Percentiles rank a stretch among this genome's conserved stretches.
phyloP scores from a whole-genome alignment of 2,329 filamentous ascomycete species.

The Paraphoma chrysanthemicola region DNA sequence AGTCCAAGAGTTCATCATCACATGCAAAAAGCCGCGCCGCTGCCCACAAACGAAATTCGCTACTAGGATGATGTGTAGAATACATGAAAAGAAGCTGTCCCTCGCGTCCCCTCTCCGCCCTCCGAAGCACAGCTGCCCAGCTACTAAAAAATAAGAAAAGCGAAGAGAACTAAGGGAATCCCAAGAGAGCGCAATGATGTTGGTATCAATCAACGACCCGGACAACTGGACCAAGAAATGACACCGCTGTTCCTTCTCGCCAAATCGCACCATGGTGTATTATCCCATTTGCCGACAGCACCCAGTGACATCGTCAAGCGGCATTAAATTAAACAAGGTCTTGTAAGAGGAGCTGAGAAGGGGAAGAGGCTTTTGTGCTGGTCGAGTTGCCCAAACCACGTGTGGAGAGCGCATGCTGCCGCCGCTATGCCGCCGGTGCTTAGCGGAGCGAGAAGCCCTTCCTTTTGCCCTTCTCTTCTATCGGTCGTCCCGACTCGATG shows the following conservation, averaged over 20 bases:
- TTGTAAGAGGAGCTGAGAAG: slow-evolving; percentile 48
- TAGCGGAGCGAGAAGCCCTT: slow-evolving; percentile 99
- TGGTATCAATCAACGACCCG: slow-evolving; percentile 54
- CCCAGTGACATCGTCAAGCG: slow-evolving; percentile 50
- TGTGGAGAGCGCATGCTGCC: slow-evolving; percentile 11
- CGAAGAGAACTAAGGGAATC: slow-evolving; percentile 40
- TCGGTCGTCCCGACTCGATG: slow-evolving; percentile 90
- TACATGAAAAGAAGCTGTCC: slow-evolving; percentile 48
- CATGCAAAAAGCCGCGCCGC: slow-evolving; percentile 2
- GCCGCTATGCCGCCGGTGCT: slow-evolving; percentile 20
- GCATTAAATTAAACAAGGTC: slow-evolving; percentile 50
- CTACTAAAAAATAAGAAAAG: slow-evolving; percentile 46
- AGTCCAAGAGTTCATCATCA: neutral
- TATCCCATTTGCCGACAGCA: slow-evolving; percentile 47
- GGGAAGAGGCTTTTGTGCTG: slow-evolving; percentile 40
- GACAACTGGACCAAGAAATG: slow-evolving; percentile 46
- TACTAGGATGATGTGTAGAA: slow-evolving; percentile 51
- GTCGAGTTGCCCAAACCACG: slow-evolving; percentile 29
- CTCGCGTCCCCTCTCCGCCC: slow-evolving; percentile 36
- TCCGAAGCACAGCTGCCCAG: slow-evolving; percentile 41
- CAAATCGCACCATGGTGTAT: slow-evolving; percentile 43
- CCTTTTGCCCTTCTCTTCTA: slow-evolving; percentile 98
- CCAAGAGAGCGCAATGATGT: slow-evolving; percentile 51
- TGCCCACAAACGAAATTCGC: slow-evolving; percentile 49
- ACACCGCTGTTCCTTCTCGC: slow-evolving; percentile 39